Base-by-base conservation (phyloP, 2,329 filamentous ascomycete species). In the Zymoseptoria ardabiliae region DNA sequence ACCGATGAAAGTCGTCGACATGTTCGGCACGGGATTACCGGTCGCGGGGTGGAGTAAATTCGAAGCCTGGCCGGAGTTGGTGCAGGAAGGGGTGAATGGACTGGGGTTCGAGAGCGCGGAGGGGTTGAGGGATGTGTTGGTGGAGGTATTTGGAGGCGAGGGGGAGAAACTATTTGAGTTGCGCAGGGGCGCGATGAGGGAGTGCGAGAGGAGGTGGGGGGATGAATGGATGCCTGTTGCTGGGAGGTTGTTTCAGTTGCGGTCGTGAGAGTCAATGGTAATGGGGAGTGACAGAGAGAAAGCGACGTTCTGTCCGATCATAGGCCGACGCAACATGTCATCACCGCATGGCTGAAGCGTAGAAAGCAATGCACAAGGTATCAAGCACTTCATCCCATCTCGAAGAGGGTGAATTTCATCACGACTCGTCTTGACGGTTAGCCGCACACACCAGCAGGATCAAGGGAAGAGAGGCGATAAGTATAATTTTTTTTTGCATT, bases 1-100 rank as follows among this genome's bases (percentile, higher is more conserved):
- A 20, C 94, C 94, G 0, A 99, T 99, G 94, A 99, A 99, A 76
- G 91, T 99, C 0, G 92, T 99, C 13, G 94, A 99, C 72, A 97
- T 99, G 92, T 97, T 99, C 72, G 94, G 94, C 2, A 89, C 92
- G 0, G 94, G 93, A 0, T 78, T 99, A 25, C 94, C 94, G 0
- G 94, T 99, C 0, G 86, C 88, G 0, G 93, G 91, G 3, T 97
- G 94, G 81, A 84, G 84, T 23, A 82, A 83, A 2, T 99, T 96
- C 70, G 86, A 92, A 71, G 93, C 92, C 63, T 96, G 96, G 81
- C 79, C 84, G 2, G 94, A 99, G 76, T 78, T 99, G n/a, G 89
- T 99, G 23, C 87, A 83, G 56, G 92, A 97, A 69, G 88, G 89
- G 0, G 79, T 86, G 48, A 97, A 97, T 71, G 94, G 94, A 1